Evolutionary conservation across 192 early-diverging fungal genomes (phyloP), one percentile per base, ranked within the genome.

Genomic region (Coemansia sp.): DNA sequence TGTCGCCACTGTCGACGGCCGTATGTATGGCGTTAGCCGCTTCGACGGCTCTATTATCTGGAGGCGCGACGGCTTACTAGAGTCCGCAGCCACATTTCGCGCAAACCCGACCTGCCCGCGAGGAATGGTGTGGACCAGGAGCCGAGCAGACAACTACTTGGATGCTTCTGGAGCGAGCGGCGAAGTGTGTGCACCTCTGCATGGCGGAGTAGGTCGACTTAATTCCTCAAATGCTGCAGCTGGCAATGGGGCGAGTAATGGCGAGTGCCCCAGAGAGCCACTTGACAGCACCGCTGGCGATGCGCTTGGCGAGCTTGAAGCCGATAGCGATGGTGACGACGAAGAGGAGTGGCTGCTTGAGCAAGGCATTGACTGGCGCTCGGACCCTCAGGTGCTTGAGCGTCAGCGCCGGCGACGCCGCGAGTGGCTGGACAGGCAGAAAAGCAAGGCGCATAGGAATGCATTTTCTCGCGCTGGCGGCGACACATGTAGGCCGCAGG

Each of bases 301-400:
- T 29, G 54, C 54, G 54, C 54, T 57, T 31, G 54, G 54, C 16
- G 51, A 60, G 18, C 41, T 41, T 22, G 63, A 44, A 15, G 43
- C 67, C 6, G 54, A 63, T 40, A 41, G 36, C 47, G 63, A 67
- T 5, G 71, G 42, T 5, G 79, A 82, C 5, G 70, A 66, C 16
- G 80, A 82, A 51, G 81, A 84, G 33, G 81, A 84, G 62, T 84
- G 81, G 81, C 73, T 84, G 18, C 70, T 84, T 52, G 81, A 84
- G 43, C 81, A 84, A 49, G 81, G 81, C 2, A 84, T 84, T 12
- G 81, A 84, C 67, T 84, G 81, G 81, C 70, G 77, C 29, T 84
- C 81, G 3, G 73, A 79, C 22, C 68, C 81, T 5, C 75, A 80
- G 55, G 63, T 76, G 20, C 74, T 74, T n/a, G 70, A 76, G 70